Conservation (phyloP, 2,329 filamentous ascomycete species). For the Graphilbum ipis-grandicollis region DNA sequence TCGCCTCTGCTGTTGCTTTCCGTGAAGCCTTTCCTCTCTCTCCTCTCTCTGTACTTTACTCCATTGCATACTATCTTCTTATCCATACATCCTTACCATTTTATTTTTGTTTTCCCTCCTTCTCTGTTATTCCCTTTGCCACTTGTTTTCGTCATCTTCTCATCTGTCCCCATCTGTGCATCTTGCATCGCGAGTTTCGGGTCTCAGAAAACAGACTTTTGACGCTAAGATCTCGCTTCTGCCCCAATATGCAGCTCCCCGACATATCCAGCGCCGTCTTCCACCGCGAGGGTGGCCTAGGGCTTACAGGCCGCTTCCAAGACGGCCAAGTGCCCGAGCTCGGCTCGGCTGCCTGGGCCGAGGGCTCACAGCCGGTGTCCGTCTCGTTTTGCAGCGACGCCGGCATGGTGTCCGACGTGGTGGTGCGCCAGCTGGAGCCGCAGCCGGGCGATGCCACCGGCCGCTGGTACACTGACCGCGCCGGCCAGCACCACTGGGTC, state of each 20-base stretch:
- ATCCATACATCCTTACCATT: no score
- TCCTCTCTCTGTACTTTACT: no score
- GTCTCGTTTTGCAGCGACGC: conserved; percentile 6
- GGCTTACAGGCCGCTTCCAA: conserved; percentile 7
- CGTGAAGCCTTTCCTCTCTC: no score
- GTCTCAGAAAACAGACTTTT: no score
- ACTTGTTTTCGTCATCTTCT: no score
- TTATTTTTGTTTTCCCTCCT: no score
- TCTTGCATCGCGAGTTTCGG: no score
- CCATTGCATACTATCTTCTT: no score
- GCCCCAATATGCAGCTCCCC: conserved; percentile 7
- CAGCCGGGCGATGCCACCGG: conserved; percentile 6
- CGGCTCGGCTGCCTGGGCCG: conserved; percentile 4
- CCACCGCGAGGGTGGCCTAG: conserved; percentile 8
- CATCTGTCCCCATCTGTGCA: no score
- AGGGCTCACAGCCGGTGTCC: background rate
- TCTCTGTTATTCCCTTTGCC: no score
- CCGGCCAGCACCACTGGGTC: conserved; percentile 5
- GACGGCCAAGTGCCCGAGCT: conserved; percentile 4
- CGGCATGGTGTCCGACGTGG: background rate
- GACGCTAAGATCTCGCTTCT: no score
- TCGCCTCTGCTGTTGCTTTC: no score
- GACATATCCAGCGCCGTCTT: conserved; percentile 2
- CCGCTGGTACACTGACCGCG: conserved; percentile 5
- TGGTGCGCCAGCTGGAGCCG: conserved; percentile 5